phyloP scores from a whole-genome alignment of 2,329 filamentous ascomycete species.

The Penicillium janthinellum region DNA sequence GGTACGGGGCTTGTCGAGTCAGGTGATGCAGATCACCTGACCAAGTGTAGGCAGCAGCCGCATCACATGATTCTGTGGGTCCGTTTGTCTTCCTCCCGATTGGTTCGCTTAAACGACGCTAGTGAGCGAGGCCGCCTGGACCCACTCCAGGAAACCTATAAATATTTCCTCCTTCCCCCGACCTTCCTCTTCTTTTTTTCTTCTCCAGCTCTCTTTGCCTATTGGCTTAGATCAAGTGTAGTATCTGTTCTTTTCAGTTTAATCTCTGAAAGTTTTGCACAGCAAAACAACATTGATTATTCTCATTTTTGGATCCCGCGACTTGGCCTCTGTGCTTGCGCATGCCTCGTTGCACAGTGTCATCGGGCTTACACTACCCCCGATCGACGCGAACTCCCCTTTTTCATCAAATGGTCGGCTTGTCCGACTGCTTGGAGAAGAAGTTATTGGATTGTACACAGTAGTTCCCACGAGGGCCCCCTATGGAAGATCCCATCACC shows the following conservation, averaged over 20 bases:
- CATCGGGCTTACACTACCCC: slow-evolving; percentile 75
- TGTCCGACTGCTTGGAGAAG: slow-evolving; percentile 61
- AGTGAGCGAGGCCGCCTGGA: slow-evolving; percentile 26
- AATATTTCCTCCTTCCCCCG: slow-evolving; percentile 22
- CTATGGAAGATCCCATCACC: no score
- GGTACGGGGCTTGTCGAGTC: slow-evolving; percentile 15
- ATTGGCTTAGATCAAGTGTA: slow-evolving; percentile 88
- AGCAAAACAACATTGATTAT: slow-evolving; percentile 74
- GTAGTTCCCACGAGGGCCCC: neutral
- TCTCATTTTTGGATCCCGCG: slow-evolving; percentile 70
- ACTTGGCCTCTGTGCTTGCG: slow-evolving; percentile 71
- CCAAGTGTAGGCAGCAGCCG: slow-evolving; percentile 3
- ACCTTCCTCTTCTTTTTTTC: slow-evolving; percentile 47
- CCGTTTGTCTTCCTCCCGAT: neutral
- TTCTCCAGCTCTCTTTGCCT: slow-evolving; percentile 56
- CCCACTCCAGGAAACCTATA: slow-evolving; percentile 30
- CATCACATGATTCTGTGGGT: neutral
- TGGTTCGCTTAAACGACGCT: slow-evolving; percentile 18
- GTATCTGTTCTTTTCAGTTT: slow-evolving; percentile 99
- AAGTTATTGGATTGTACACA: slow-evolving; percentile 21
- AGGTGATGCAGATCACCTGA: neutral
- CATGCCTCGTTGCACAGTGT: slow-evolving; percentile 68
- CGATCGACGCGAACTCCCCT: slow-evolving; percentile 64
- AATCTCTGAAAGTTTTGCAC: slow-evolving; percentile 85
- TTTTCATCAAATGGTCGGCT: slow-evolving; percentile 62